Evolutionary conservation across 164 flowering plant genomes (phyloP).

Genomic region (Kalanchoe fedtschenkoi): DNA sequence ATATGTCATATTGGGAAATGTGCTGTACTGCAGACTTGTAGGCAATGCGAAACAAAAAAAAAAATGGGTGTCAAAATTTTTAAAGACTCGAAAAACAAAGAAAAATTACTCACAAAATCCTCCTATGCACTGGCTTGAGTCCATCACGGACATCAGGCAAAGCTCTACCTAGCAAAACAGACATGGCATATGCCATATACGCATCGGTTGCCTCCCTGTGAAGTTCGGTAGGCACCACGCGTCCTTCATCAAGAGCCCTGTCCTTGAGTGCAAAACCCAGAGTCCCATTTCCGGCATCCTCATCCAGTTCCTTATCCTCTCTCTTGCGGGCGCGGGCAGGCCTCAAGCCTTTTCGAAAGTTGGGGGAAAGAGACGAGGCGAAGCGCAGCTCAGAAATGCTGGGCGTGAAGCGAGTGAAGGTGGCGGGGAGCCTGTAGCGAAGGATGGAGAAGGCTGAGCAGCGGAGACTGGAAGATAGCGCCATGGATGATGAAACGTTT

Average conservation of each 20-base stretch:
- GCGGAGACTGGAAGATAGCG: conserved; percentile 22
- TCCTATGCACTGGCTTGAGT: conserved; percentile 87
- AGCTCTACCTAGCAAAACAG: conserved; percentile 87
- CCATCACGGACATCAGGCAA: conserved; percentile 95
- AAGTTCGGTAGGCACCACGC: conserved; percentile 59
- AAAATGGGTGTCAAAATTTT: neutral
- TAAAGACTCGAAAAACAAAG: too few species aligned
- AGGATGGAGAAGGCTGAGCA: conserved; percentile 20
- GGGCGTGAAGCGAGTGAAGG: conserved; percentile 5
- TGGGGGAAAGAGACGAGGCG: neutral
- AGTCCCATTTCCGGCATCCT: conserved; percentile 18
- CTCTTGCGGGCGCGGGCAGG: conserved; percentile 22
- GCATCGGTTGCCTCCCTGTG: conserved; percentile 93
- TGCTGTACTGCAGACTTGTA: too few species aligned
- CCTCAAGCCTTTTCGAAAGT: conserved; percentile 11
- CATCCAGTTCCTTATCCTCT: conserved; percentile 19
- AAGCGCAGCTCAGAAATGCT: conserved; percentile 6
- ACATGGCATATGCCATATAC: conserved; percentile 87
- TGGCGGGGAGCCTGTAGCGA: conserved; percentile 10
- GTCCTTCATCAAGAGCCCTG: conserved; percentile 22
- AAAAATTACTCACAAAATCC: conserved; percentile 54
- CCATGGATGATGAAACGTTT: too few species aligned
- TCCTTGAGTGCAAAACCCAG: conserved; percentile 22
- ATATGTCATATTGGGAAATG: too few species aligned
- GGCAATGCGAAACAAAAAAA: neutral